These are phyloP conservation scores for Urochloa ruziziensis DNA, from an alignment of 176 grass and related monocot species.

Conservation along the genomic window DNA sequence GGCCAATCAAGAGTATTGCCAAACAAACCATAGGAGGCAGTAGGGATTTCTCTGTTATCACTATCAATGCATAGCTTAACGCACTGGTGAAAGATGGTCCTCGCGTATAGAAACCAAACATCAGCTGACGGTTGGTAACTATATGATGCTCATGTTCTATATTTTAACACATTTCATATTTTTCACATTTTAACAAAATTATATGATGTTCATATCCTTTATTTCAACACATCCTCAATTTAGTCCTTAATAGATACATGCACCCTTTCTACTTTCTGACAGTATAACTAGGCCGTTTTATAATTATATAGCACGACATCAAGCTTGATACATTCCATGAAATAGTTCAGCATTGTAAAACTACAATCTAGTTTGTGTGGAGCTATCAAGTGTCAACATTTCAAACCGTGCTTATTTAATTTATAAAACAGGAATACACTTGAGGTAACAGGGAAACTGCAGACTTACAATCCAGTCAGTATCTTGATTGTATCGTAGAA, in stretches of 20 bases:
- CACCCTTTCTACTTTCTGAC: not conserved
- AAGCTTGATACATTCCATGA: not conserved
- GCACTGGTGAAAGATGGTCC: not conserved
- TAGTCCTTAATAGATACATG: not conserved
- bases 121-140: not conserved
- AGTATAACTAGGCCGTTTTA: not conserved
- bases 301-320: not conserved
- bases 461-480: constrained; percentile 89
- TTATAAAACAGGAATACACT: not conserved
- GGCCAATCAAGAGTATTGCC: not conserved
- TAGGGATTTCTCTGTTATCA: not conserved
- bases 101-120: not conserved
- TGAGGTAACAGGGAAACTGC: not conserved
- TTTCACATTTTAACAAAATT: not conserved
- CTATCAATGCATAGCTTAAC: not conserved
- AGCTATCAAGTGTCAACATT: not conserved
- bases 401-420: not conserved
- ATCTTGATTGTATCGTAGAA: constrained; percentile 93
- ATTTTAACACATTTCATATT: not conserved
- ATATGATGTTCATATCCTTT: not conserved
- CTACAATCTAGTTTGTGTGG: not conserved
- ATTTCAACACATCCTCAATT: not conserved
- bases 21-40: not conserved
- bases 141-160: not conserved
- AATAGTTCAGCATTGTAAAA: not conserved